A percentile compares a stretch with the other conserved stretches of the same genome.
Evolutionary conservation across 2,329 filamentous ascomycete genomes (phyloP).

Genomic region (Penicillium sp.): DNA sequence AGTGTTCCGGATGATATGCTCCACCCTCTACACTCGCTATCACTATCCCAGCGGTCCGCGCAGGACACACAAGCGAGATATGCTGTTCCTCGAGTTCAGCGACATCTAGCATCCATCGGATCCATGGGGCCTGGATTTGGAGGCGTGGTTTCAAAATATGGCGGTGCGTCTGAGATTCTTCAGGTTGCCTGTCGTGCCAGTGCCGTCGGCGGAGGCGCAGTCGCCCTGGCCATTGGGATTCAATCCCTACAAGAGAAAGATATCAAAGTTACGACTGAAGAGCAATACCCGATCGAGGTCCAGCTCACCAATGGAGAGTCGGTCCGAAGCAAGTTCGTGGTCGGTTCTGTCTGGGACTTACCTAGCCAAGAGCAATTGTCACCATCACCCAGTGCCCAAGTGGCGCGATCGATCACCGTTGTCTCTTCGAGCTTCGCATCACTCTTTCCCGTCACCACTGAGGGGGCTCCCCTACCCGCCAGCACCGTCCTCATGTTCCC

Average conservation of each 20-base stretch:
- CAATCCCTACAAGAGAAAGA: constrained; percentile 34
- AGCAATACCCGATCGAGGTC: constrained; percentile 30
- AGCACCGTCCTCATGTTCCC: constrained; percentile 58
- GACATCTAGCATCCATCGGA: constrained; percentile 84
- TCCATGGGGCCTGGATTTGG: constrained; percentile 87
- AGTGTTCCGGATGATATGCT: constrained; percentile 71
- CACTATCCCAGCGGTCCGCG: constrained; percentile 67
- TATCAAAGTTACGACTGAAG: constrained; percentile 14
- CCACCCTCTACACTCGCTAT: constrained; percentile 69
- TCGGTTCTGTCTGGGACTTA: constrained; percentile 45
- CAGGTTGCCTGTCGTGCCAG: constrained; percentile 90
- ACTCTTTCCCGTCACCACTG: constrained; percentile 72
- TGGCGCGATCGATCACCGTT: constrained; percentile 69
- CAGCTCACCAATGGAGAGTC: constrained; percentile 43
- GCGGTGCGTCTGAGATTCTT: constrained; percentile 82
- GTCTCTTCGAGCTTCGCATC: constrained; percentile 66
- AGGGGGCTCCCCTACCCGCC: constrained; percentile 76
- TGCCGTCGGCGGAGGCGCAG: constrained; percentile 88
- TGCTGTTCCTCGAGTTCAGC: constrained; percentile 73
- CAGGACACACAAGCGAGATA: constrained; percentile 65
- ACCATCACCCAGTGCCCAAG: constrained; percentile 34
- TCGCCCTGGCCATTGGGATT: constrained; percentile 78
- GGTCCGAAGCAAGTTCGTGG: constrained; percentile 41
- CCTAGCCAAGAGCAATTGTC: constrained; percentile 23
- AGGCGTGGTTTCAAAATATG: constrained; percentile 90